phyloP scores from a whole-genome alignment of 768 basidiomycete genomes.

The Suillus bovinus region DNA sequence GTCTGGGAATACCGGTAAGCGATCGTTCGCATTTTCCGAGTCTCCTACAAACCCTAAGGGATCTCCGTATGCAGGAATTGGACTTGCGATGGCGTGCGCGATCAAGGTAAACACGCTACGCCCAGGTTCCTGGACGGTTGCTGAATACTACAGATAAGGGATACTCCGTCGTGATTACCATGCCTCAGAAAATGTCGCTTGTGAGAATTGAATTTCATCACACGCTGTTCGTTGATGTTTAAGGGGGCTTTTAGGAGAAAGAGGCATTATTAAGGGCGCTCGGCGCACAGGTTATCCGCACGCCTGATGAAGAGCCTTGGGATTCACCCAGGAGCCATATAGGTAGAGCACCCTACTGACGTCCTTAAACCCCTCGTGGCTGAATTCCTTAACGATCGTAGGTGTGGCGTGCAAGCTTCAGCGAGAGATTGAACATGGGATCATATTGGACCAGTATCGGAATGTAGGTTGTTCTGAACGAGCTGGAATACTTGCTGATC shows the following conservation, averaged over 20 bases:
- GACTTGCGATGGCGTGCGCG: constrained; percentile 89
- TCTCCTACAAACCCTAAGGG: background rate
- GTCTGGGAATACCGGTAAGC: constrained; percentile 90
- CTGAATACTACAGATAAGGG: constrained; percentile 89
- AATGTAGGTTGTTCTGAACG: constrained; percentile 49
- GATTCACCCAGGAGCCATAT: constrained; percentile 90
- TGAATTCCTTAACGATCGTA: constrained; percentile 86
- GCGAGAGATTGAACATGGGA: constrained; percentile 74
- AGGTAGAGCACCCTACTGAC: constrained; percentile 56
- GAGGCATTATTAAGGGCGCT: constrained; percentile 88
- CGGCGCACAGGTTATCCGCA: constrained; percentile 93
- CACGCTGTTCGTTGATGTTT: background rate
- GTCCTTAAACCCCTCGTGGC: constrained; percentile 55
- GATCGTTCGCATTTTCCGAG: background rate
- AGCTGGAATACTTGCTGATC: background rate
- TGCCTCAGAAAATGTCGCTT: constrained; percentile 95
- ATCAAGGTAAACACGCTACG: constrained; percentile 68
- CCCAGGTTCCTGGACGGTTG: constrained; percentile 30
- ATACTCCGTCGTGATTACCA: constrained; percentile 85
- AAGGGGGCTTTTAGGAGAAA: constrained; percentile 62
- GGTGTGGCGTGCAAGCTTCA: constrained; percentile 82
- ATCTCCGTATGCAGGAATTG: constrained; percentile 62
- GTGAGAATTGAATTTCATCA: constrained; percentile 36
- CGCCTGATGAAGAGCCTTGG: constrained; percentile 87
- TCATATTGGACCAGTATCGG: constrained; percentile 92